phyloP scores from a whole-genome alignment of 129 eudicot species.

The Arctium minus region DNA sequence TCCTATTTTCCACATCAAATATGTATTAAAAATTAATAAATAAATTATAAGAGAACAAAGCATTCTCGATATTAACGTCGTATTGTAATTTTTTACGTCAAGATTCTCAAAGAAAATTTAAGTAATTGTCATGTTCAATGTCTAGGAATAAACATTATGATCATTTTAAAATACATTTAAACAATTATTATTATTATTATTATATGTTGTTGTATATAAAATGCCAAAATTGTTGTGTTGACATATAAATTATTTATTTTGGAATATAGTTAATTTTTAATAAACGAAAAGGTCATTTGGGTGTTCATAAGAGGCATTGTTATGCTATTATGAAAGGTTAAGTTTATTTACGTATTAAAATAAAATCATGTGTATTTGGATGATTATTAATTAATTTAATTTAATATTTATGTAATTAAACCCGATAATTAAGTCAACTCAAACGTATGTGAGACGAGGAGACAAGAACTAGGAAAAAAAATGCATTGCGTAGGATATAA shows the following conservation, averaged over 20 bases:
- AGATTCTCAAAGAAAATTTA: not conserved
- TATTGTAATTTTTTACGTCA: not conserved
- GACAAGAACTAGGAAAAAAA: not conserved
- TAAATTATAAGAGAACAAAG: not conserved
- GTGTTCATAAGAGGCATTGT: constrained; percentile 23
- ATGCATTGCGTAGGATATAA: too few relatives aligned
- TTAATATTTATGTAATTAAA: not conserved
- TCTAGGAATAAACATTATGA: not conserved
- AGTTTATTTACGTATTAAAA: not conserved
- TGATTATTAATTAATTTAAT: not conserved
- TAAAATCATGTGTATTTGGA: constrained; percentile 1
- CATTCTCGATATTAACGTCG: not conserved
- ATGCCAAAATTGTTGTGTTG: not conserved
- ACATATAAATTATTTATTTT: constrained; percentile 3
- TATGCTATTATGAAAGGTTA: constrained; percentile 4
- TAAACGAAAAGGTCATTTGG: constrained; percentile 17
- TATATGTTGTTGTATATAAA: not conserved
- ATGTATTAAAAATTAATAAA: not conserved
- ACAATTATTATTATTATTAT: not conserved
- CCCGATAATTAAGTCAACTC: not conserved
- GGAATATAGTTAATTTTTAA: not conserved
- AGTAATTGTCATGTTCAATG: constrained; percentile 12
- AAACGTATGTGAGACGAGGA: not conserved
- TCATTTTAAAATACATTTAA: not conserved
- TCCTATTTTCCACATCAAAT: constrained; percentile 19